Conservation (phyloP, 75 land plant genomes). For the Picea sitchensis region DNA sequence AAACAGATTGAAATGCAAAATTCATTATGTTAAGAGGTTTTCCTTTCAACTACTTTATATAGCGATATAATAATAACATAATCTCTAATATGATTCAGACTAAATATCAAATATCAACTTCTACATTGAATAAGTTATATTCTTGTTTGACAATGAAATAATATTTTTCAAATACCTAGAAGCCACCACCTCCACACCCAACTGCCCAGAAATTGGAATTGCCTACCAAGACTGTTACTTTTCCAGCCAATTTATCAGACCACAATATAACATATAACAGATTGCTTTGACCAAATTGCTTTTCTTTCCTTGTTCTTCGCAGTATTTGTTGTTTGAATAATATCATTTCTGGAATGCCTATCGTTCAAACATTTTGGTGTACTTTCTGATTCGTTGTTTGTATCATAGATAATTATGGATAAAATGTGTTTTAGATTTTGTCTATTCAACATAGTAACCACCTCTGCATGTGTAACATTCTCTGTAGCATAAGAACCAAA, state of each 20-base stretch:
- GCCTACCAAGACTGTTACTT: conserved; percentile 78
- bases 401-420: too few relatives aligned
- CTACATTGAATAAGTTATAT: not conserved
- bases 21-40: too few relatives aligned
- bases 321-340: conserved; percentile 34
- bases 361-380: conserved; percentile 89
- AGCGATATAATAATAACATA: too few relatives aligned
- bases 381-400: too few relatives aligned
- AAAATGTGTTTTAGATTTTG: too few relatives aligned
- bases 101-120: not conserved
- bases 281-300: conserved; percentile 62
- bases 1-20: too few relatives aligned
- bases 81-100: too few relatives aligned
- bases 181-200: conserved; percentile 66
- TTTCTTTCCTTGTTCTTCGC: conserved; percentile 58
- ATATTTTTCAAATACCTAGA: conserved; percentile 50
- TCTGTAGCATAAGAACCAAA: too few relatives aligned
- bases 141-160: not conserved
- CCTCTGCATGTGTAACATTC: too few relatives aligned
- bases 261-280: conserved; percentile 45
- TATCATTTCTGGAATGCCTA: conserved; percentile 41
- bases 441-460: too few relatives aligned
- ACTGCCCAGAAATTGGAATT: conserved; percentile 80
- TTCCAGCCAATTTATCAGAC: conserved; percentile 75
- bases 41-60: too few relatives aligned